These are phyloP conservation scores for Glebionis coronaria DNA, from an alignment of 129 eudicot species.

Conservation along the genomic window DNA sequence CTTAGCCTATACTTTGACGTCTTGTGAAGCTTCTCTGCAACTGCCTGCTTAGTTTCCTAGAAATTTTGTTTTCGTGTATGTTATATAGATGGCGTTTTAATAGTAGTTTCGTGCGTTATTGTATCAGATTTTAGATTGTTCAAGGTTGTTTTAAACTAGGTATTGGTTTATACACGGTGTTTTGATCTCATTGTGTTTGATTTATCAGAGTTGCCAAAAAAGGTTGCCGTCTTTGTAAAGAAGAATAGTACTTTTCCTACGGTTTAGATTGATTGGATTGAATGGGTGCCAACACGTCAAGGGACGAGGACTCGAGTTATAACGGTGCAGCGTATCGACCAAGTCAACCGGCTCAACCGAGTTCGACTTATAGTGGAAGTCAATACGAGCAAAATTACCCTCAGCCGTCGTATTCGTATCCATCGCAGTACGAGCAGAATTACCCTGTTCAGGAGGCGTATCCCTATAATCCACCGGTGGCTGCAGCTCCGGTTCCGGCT, in stretches of 20 bases:
- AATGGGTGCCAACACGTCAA: constrained; percentile 76
- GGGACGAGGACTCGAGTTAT: constrained; percentile 46
- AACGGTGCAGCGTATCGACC: constrained; percentile 42
- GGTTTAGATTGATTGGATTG: background rate
- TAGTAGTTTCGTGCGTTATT: no score
- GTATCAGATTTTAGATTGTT: no score
- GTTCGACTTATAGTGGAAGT: constrained; percentile 23
- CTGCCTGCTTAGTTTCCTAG: constrained; percentile 22
- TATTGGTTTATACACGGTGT: background rate
- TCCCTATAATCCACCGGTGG: constrained; percentile 49
- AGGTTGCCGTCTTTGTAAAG: constrained; percentile 3
- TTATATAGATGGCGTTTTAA: no score
- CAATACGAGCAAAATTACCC: constrained; percentile 31
- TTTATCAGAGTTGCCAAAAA: constrained; percentile 15
- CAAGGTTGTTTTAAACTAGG: no score
- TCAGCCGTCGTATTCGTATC: background rate
- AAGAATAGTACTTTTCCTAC: background rate
- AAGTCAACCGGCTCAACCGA: constrained; percentile 28
- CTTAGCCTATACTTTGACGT: constrained; percentile 7
- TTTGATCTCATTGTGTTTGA: constrained; percentile 3
- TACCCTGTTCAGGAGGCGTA: constrained; percentile 53
- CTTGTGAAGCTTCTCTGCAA: constrained; percentile 27
- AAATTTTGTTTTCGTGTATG: no score
- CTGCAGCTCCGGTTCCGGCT: constrained; percentile 32
- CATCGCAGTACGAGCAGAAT: constrained; percentile 39